These are phyloP conservation scores for Zhuliangozyma parablackwelliae DNA, from an alignment of 1,139 yeast species.

Conservation along the genomic window DNA sequence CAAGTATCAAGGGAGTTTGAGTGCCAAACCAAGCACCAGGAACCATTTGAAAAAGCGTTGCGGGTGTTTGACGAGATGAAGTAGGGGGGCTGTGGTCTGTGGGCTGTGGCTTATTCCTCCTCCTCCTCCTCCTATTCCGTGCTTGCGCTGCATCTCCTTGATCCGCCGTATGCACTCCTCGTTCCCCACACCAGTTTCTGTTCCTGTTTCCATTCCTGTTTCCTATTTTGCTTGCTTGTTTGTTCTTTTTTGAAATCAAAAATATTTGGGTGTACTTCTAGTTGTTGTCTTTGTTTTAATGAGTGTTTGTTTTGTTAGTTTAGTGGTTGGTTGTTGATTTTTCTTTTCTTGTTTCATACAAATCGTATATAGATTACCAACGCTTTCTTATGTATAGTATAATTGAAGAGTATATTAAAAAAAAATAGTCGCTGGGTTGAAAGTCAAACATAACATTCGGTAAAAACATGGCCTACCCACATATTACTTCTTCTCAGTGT, in stretches of 20 bases:
- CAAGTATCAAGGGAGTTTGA: slow-evolving; percentile 12
- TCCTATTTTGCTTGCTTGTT: not conserved
- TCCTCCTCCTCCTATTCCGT: not conserved
- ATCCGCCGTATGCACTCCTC: not conserved
- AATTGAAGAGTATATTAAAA: not conserved
- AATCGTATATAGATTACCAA: not conserved
- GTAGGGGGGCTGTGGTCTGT: not conserved
- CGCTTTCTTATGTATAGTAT: not conserved
- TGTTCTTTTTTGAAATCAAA: not conserved
- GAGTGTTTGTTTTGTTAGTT: not conserved
- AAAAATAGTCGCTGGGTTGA: too few relatives aligned
- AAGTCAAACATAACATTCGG: too few relatives aligned
- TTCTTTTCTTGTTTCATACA: not conserved
- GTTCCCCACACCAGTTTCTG: not conserved
- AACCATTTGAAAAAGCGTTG: slow-evolving; percentile 24
- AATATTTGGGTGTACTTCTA: not conserved
- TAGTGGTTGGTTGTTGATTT: too few relatives aligned
- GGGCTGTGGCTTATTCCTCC: not conserved
- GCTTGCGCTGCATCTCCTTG: not conserved
- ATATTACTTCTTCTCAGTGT: slow-evolving; percentile 6
- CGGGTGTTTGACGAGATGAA: slow-evolving; percentile 17
- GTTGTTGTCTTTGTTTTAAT: not conserved
- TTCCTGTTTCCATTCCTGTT: not conserved
- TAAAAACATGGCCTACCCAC: too few relatives aligned
- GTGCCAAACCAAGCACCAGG: slow-evolving; percentile 5